A percentile compares a stretch with the other conserved stretches of the same genome.
Conservation (phyloP, 1,284 basidiomycete genomes). For the Cronartium ribicola region DNA sequence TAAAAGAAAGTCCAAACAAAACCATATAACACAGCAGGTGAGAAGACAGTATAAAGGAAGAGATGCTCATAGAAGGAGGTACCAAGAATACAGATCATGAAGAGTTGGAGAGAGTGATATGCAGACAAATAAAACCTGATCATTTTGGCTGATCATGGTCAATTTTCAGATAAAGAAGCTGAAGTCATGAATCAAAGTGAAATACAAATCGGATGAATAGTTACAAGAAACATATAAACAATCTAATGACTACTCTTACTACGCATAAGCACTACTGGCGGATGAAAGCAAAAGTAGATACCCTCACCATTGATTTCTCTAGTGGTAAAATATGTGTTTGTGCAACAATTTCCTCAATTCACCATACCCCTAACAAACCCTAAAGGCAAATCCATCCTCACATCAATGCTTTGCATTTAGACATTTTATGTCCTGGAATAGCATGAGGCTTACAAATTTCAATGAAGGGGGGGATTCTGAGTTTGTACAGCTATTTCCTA, state of each 20-base stretch:
- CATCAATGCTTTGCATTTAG: background rate
- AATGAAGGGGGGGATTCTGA: slow-evolving; percentile 14
- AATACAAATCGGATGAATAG: slow-evolving; percentile 42
- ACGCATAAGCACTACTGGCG: too few relatives aligned
- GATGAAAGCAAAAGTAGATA: background rate
- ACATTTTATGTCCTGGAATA: background rate
- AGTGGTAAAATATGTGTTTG: background rate
- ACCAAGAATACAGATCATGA: slow-evolving; percentile 36
- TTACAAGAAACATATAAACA: too few relatives aligned
- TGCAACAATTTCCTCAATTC: background rate
- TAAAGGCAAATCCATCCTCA: background rate
- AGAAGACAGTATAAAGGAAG: slow-evolving; percentile 46
- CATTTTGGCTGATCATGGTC: background rate
- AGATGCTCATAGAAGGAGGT: slow-evolving; percentile 44
- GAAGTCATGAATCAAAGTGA: slow-evolving; percentile 7
- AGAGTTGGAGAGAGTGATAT: slow-evolving; percentile 10
- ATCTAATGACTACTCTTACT: too few relatives aligned
- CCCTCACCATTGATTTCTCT: background rate
- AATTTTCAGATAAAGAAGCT: background rate
- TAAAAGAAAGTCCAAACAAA: slow-evolving; percentile 42
- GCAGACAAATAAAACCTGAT: slow-evolving; percentile 18
- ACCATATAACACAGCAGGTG: slow-evolving; percentile 44
- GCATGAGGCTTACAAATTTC: slow-evolving; percentile 14
- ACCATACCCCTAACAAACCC: background rate
- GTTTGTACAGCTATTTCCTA: too few relatives aligned